Base-by-base conservation (phyloP, 805 yeast genomes). In the Wickerhamiella azymoides region DNA sequence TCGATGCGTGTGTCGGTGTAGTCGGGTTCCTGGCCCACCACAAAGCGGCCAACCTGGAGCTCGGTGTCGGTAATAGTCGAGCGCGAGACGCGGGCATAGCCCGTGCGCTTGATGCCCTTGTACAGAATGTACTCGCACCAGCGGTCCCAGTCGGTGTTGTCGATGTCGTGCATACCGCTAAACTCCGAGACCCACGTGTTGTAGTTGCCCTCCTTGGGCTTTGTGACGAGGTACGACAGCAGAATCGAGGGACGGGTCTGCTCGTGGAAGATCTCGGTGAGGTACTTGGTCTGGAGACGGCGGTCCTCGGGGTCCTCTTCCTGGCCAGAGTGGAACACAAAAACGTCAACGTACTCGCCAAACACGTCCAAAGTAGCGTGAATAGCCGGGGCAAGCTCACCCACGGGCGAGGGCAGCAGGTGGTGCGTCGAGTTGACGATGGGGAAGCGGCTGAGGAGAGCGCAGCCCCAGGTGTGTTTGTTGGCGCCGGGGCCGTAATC, bases 401-500 rank as follows among this genome's bases (percentile, higher is more conserved):
- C 98, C 27, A 84, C 96, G 1, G 98, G 98, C 6, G 95, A 84
- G 3, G 98, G 98, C 47, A 89, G 67, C 54, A 92, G 70, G 60
- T 88, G 93, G 62, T 92, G 98, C 1, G 86, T 77, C 2, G 96
- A 85, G 57, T 80, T 76, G 47, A 92, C 55, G 50, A 92, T 92
- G 26, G 98, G 98, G 73, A 89, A 92, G 60, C 88, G 85, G 17
- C 96, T 88, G 53, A 92, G 68, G 50, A 92, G 69, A 1, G 92
- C 92, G 42, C 88, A 81, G 36, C 98, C 98, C 98, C 98, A 92
- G 0, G 98, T 92, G 66, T 92, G 97, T 62, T 88, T 81, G 61
- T 86, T 84, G 45, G 97, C 96, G 11, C 96, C 96, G 7, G 98
- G 98, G 7, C 98, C 98, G 60, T 78, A 92, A 62, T 92, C 98